Evolutionary conservation across 108 stramenopile species (phyloP), one percentile per base, ranked within the genome.

Genomic region (Stephanodiscus minutulus): DNA sequence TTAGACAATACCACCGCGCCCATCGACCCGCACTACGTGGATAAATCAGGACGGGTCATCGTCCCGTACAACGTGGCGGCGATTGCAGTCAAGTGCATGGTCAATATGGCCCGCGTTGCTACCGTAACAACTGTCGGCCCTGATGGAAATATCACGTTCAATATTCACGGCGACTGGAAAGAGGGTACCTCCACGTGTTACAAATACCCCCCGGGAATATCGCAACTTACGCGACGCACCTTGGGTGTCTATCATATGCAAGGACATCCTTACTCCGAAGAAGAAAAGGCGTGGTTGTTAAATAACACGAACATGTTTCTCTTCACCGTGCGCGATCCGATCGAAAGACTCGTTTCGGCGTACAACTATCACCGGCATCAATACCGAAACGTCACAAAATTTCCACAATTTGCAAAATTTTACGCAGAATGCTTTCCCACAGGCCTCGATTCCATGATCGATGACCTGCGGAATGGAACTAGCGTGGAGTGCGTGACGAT

Each of bases 301-400:
- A 47, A 64, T 27, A 44, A 64, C 46, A 64, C 63, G 7, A 64
- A 64, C 37, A 10, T 64, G 18, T 64, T 64, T 48, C 63, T 64
- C 20, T 46, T 64, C 9, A 47, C 63, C 21, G 63, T 64, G 22
- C 39, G 63, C 1, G 63, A 64, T 64, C 63, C 63, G 7, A 64
- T 64, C 0, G 43, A 44, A 28, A 22, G 63, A 11, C 17, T 64
- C 7, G 37, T 48, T 6, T 64, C 63, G 20, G 29, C 46, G 44
- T 64, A 64, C 63, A 64, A 64, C n/a, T 64, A 64, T 64, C 63
- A 64, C 46, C 15, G 43, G 36, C 25, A 47, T 64, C 3, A 13
- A 37, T 18, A 47, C 10, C 3, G 8, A 1, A 8, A 5, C 17
- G 47, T 39, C 9, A 8, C 7, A 9, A 8, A 8, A 39, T 39